phyloP scores from a whole-genome alignment of 2,329 filamentous ascomycete species.

The Dothidotthia symphoricarpi region DNA sequence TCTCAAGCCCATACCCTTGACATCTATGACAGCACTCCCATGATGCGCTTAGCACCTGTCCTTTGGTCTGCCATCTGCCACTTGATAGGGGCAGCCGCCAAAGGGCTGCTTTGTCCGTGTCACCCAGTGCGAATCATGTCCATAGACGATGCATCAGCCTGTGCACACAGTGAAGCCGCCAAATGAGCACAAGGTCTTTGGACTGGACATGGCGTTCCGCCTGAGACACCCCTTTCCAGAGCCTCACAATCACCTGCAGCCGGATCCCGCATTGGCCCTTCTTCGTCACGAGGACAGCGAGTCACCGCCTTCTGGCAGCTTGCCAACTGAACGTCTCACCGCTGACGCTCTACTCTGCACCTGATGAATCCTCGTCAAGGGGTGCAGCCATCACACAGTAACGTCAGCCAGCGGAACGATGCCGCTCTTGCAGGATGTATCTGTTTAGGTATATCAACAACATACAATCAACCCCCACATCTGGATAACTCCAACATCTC shows the following conservation, averaged over 20 bases:
- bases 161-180: slow-evolving; percentile 12
- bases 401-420: not conserved
- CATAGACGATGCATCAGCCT: slow-evolving; percentile 4
- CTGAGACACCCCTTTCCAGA: slow-evolving; percentile 16
- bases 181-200: slow-evolving; percentile 10
- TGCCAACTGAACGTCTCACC: no score
- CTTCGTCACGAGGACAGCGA: slow-evolving; percentile 4
- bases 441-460: not conserved
- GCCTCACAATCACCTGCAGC: slow-evolving; percentile 18
- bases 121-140: slow-evolving; percentile 16
- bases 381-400: slow-evolving; percentile 2
- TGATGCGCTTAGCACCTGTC: slow-evolving; percentile 9
- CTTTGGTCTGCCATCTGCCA: slow-evolving; percentile 9
- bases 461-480: not conserved
- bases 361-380: slow-evolving; percentile 6
- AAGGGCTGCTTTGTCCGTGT: slow-evolving; percentile 8
- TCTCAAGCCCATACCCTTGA: slow-evolving; percentile 9
- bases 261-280: slow-evolving; percentile 9
- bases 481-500: slow-evolving; percentile 3
- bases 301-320: slow-evolving; percentile 1
- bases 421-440: not conserved
- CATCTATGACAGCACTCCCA: slow-evolving; percentile 11
- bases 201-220: slow-evolving; percentile 4
- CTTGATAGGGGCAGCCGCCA: slow-evolving; percentile 1
- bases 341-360: slow-evolving; percentile 1